Conservation (phyloP, 2,329 filamentous ascomycete genomes). For the Monosporascus sp. region DNA sequence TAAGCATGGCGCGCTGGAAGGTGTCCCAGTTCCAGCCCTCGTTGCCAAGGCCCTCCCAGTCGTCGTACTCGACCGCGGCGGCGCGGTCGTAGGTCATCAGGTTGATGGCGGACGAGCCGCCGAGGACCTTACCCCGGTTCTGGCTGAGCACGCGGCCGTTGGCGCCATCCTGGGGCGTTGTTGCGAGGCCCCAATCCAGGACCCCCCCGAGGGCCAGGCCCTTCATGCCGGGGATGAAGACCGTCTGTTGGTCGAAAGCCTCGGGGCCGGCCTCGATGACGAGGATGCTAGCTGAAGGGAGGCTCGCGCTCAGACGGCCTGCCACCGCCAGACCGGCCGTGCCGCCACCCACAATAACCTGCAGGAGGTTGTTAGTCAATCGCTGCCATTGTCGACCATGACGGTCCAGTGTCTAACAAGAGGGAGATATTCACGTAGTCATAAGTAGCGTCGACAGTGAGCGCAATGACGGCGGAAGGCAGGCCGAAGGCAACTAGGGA, state of each 20-base stretch:
- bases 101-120: constrained; percentile 57
- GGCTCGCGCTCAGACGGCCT: constrained; percentile 39
- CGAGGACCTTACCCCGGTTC: constrained; percentile 46
- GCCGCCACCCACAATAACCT: constrained; percentile 18
- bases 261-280: constrained; percentile 37
- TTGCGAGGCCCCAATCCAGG: constrained; percentile 37
- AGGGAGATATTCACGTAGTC: too few species aligned
- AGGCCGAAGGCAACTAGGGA: too few species aligned
- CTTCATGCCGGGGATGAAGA: constrained; percentile 31
- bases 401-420: too few species aligned
- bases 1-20: constrained; percentile 23
- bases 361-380: too few species aligned
- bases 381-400: too few species aligned
- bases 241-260: constrained; percentile 16
- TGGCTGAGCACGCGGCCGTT: constrained; percentile 34
- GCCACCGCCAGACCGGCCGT: constrained; percentile 21
- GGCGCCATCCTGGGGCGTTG: constrained; percentile 31
- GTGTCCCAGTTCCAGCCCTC: constrained; percentile 52
- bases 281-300: constrained; percentile 31
- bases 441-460: too few species aligned
- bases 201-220: constrained; percentile 30
- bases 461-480: too few species aligned
- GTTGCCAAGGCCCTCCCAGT: constrained; percentile 54
- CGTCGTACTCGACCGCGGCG: constrained; percentile 44
- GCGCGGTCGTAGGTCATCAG: constrained; percentile 50